phyloP scores from a whole-genome alignment of 208 protist species.

The Crithidia sp. region DNA sequence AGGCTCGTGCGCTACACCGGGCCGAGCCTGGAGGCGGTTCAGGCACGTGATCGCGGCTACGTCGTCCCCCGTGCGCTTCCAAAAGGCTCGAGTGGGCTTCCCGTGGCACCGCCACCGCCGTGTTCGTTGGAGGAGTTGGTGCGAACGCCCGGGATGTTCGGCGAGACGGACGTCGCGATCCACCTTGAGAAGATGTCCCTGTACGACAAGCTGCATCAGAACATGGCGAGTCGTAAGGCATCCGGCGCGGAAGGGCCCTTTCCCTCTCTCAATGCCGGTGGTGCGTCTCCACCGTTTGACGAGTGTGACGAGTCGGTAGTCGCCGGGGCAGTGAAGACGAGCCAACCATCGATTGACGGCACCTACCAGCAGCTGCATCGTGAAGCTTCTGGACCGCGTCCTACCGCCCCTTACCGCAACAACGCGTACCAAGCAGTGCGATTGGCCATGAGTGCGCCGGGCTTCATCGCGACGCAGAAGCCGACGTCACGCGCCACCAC shows the following conservation, averaged over 20 bases:
- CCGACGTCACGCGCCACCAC: constrained; percentile 7
- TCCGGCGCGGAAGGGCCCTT: not conserved
- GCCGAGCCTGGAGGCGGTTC: constrained; percentile 51
- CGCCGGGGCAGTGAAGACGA: too few relatives aligned
- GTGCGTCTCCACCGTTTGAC: too few relatives aligned
- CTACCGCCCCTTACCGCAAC: constrained; percentile 49
- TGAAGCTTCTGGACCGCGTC: not conserved
- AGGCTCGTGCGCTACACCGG: constrained; percentile 35
- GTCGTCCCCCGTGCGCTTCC: constrained; percentile 35
- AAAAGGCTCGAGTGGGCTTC: not conserved
- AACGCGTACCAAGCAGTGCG: constrained; percentile 80
- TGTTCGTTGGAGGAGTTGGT: constrained; percentile 31
- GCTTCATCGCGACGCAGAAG: constrained; percentile 31
- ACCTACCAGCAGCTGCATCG: too few relatives aligned
- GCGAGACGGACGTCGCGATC: constrained; percentile 27
- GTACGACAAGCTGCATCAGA: constrained; percentile 36
- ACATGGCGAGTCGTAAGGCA: constrained; percentile 6
- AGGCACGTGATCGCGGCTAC: constrained; percentile 52
- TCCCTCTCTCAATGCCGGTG: too few relatives aligned
- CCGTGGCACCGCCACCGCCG: not conserved
- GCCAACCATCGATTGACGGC: too few relatives aligned
- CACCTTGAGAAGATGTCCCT: constrained; percentile 37
- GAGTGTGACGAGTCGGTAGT: too few relatives aligned
- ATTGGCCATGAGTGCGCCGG: constrained; percentile 56
- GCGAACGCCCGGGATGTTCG: constrained; percentile 29